Evolutionary conservation across 805 yeast genomes (phyloP).

Genomic region (Metschnikowia santaceciliae): DNA sequence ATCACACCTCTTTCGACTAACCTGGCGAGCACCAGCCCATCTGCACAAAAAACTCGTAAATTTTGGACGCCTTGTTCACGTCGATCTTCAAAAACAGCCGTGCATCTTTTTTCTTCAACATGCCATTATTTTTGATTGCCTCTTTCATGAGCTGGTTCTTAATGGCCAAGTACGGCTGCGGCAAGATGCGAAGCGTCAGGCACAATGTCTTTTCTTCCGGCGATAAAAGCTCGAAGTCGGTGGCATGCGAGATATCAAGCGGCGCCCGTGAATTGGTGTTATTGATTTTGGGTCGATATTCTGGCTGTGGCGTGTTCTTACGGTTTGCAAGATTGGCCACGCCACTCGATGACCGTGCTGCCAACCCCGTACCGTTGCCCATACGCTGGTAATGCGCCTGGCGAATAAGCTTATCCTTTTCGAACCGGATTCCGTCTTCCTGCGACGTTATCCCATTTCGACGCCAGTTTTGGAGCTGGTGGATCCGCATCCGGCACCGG

Average conservation of each 20-base stretch:
- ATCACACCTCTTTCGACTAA: background rate
- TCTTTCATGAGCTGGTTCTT: slow-evolving; percentile 88
- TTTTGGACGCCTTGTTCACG: slow-evolving; percentile 76
- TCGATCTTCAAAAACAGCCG: slow-evolving; percentile 81
- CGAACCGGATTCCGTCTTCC: slow-evolving; percentile 81
- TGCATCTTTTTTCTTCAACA: slow-evolving; percentile 78
- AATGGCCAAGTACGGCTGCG: slow-evolving; percentile 91
- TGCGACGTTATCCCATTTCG: slow-evolving; percentile 79
- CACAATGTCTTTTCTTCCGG: slow-evolving; percentile 88
- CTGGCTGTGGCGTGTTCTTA: slow-evolving; percentile 34
- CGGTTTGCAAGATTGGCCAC: background rate
- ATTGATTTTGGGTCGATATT: slow-evolving; percentile 41
- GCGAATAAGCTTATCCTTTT: slow-evolving; percentile 77
- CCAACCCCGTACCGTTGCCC: slow-evolving; percentile 35
- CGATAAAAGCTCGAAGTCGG: slow-evolving; percentile 78
- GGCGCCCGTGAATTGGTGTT: slow-evolving; percentile 43
- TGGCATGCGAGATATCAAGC: slow-evolving; percentile 68
- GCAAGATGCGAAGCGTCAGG: slow-evolving; percentile 74
- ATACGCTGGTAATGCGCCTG: slow-evolving; percentile 57
- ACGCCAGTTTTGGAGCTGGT: slow-evolving; percentile 91
- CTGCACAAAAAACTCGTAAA: slow-evolving; percentile 87
- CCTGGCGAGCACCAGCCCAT: slow-evolving; percentile 78
- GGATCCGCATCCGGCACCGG: slow-evolving; percentile 73
- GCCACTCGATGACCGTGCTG: slow-evolving; percentile 17
- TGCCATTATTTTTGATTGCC: slow-evolving; percentile 79